These are phyloP conservation scores for Citrus reticulata DNA, from an alignment of 345 rosid species.

Conservation along the genomic window DNA sequence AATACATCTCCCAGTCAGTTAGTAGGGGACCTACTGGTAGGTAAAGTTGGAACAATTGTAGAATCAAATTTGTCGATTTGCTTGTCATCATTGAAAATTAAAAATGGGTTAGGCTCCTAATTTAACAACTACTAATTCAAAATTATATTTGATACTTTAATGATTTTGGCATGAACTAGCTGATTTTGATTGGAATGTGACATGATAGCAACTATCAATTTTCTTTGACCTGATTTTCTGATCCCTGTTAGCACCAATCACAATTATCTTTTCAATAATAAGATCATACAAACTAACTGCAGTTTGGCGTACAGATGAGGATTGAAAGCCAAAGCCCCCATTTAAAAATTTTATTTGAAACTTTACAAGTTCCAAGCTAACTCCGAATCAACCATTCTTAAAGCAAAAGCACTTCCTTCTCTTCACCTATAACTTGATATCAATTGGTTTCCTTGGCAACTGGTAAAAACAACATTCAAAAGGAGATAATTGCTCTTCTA, in stretches of 20 bases:
- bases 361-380: neutral
- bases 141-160: neutral
- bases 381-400: conserved; percentile 11
- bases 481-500: neutral
- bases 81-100: neutral
- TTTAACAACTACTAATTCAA: neutral
- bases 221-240: neutral
- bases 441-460: neutral
- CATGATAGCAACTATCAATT: neutral
- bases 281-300: neutral
- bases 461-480: neutral
- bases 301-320: neutral
- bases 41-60: neutral
- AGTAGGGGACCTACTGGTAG: neutral
- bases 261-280: too few relatives aligned
- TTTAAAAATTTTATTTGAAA: neutral
- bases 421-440: neutral
- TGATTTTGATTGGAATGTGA: neutral
- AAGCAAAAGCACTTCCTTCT: neutral
- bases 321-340: neutral
- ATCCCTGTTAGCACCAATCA: neutral
- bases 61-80: neutral
- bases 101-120: neutral
- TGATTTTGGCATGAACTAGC: neutral
- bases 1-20: neutral